Conservation (phyloP, 306 rosid species). For the Potentilla sterilis region DNA sequence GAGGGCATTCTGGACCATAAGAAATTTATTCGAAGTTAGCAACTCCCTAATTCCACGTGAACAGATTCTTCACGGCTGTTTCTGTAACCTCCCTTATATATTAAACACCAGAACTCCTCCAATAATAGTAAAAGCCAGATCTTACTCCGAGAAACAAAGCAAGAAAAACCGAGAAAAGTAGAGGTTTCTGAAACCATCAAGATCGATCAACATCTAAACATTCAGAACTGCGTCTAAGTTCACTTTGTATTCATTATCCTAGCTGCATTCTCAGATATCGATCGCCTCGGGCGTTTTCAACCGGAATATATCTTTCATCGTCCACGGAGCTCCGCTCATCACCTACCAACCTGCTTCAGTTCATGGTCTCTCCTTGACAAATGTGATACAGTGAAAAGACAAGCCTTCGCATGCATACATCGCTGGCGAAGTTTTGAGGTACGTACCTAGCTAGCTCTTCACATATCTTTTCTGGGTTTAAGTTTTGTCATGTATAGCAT, state of each 20-base stretch:
- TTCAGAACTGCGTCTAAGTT: slow-evolving; percentile 4
- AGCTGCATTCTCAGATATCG: not conserved
- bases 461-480: not conserved
- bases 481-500: not conserved
- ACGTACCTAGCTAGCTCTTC: not conserved
- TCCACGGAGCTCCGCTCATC: not conserved
- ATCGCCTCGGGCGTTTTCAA: not conserved
- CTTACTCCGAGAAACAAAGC: not conserved
- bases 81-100: slow-evolving; percentile 1
- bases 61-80: slow-evolving; percentile 25
- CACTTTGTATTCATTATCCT: not conserved
- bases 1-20: slow-evolving; percentile 23
- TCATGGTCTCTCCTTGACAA: not conserved
- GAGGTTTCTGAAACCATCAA: not conserved
- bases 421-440: not conserved
- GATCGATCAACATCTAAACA: not conserved
- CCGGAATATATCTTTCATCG: not conserved
- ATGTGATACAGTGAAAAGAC: not conserved
- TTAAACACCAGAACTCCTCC: slow-evolving; percentile 10
- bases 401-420: not conserved
- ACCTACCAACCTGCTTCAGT: not conserved
- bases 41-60: slow-evolving; percentile 26
- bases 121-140: slow-evolving; percentile 21
- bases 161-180: not conserved
- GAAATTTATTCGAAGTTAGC: slow-evolving; percentile 13